Evolutionary conservation across 495 filamentous ascomycete genomes (phyloP).

Genomic region (Podospora pseudoanserina): DNA sequence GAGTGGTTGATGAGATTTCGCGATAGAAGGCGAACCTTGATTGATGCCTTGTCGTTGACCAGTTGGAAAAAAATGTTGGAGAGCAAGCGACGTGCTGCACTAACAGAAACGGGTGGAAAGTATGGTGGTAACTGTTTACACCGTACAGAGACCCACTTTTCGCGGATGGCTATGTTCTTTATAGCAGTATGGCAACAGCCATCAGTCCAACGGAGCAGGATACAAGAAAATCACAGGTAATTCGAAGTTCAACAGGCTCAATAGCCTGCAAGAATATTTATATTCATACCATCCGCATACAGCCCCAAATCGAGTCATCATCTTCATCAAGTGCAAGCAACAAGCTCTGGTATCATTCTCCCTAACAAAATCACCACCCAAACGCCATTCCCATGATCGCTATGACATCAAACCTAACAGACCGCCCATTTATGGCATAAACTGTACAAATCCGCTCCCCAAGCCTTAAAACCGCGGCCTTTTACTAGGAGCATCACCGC

Average conservation of each 20-base stretch:
- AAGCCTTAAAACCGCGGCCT: conserved; percentile 33
- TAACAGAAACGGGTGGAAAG: background rate
- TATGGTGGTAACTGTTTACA: background rate
- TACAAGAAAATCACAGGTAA: too few species aligned
- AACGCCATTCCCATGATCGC: conserved; percentile 6
- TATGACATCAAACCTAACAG: background rate
- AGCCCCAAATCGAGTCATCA: too few species aligned
- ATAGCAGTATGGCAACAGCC: too few species aligned
- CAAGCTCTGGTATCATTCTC: conserved; percentile 21
- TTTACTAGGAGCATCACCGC: conserved; percentile 32
- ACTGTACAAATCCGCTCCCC: background rate
- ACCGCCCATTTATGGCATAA: background rate
- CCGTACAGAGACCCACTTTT: conserved; percentile 5
- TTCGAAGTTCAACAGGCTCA: too few species aligned
- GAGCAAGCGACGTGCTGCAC: background rate
- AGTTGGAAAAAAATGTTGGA: background rate
- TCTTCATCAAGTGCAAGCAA: background rate
- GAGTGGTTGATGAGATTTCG: conserved; percentile 3
- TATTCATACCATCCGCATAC: too few species aligned
- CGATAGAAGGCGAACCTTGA: background rate
- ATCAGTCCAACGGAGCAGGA: too few species aligned
- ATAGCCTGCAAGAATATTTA: too few species aligned
- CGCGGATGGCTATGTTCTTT: too few species aligned
- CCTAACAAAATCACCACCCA: conserved; percentile 7
- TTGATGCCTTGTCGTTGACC: background rate